A percentile compares a stretch with the other conserved stretches of the same genome.
These are phyloP conservation scores for Asterochloris erici DNA, from an alignment of 139 green algal genomes.

Conservation along the genomic window DNA sequence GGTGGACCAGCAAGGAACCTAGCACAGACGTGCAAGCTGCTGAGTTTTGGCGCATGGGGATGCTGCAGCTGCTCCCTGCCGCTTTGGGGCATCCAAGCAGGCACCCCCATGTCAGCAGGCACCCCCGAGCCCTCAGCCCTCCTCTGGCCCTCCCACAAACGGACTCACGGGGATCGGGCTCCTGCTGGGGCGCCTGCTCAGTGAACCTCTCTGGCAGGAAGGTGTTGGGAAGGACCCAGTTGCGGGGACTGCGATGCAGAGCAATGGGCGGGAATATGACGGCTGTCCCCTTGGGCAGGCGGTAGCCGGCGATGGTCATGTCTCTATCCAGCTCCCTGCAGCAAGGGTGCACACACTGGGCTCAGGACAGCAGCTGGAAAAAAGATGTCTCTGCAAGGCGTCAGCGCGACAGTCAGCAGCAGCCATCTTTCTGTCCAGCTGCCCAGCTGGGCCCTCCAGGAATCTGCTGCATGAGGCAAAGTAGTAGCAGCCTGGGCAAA, in stretches of 20 bases:
- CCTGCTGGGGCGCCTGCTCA: neutral
- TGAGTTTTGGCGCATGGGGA: too few relatives aligned
- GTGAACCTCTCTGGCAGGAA: slow-evolving; percentile 6
- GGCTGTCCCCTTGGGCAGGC: slow-evolving; percentile 1
- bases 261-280: neutral
- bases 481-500: too few relatives aligned
- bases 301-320: slow-evolving; percentile 3
- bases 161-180: neutral
- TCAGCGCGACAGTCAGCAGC: too few relatives aligned
- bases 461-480: too few relatives aligned
- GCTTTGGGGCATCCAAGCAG: neutral
- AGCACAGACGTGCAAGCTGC: too few relatives aligned
- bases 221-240: neutral
- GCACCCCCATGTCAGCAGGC: neutral
- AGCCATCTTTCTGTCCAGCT: too few relatives aligned
- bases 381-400: too few relatives aligned
- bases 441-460: too few relatives aligned
- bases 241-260: slow-evolving; percentile 2
- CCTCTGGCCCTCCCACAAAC: neutral
- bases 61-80: too few relatives aligned
- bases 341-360: too few relatives aligned
- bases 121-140: neutral
- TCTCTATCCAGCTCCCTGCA: slow-evolving; percentile 3
- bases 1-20: too few relatives aligned
- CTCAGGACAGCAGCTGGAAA: too few relatives aligned